phyloP scores from a whole-genome alignment of 2,329 filamentous ascomycete genomes.

The Aspergillus proliferans region DNA sequence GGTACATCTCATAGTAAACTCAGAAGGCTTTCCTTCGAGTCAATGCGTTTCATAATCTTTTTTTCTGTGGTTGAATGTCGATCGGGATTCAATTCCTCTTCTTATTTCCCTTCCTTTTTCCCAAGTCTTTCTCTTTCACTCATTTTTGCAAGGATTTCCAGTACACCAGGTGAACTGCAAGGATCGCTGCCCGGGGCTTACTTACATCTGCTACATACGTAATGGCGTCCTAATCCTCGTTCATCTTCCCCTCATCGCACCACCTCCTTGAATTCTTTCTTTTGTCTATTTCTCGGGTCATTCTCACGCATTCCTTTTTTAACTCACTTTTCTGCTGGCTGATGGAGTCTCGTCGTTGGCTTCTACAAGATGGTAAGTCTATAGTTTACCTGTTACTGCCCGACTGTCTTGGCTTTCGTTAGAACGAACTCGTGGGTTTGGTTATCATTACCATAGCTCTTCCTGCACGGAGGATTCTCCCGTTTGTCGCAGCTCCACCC shows the following conservation, averaged over 20 bases:
- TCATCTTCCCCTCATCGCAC: neutral
- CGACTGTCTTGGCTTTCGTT: neutral
- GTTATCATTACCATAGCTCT: neutral
- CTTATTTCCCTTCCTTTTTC: neutral
- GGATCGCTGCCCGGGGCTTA: neutral
- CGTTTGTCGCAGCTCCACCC: neutral
- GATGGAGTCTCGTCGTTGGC: conserved; percentile 20
- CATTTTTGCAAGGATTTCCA: neutral
- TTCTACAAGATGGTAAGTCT: conserved; percentile 32
- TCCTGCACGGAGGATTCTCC: neutral
- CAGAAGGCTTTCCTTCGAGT: neutral
- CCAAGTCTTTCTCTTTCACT: neutral
- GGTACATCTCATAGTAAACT: neutral
- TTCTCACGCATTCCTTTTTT: conserved; percentile 4
- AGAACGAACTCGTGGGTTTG: neutral
- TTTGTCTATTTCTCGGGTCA: conserved; percentile 3
- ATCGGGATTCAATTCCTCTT: conserved; percentile 1
- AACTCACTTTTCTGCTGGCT: conserved; percentile 8
- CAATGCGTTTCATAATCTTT: neutral
- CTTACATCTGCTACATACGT: neutral
- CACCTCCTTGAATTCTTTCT: conserved; percentile 1
- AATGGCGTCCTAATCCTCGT: neutral
- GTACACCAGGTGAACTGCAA: conserved; percentile 3
- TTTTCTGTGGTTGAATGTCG: conserved; percentile 7
- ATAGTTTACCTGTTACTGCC: neutral